phyloP scores from a whole-genome alignment of 208 protist genomes.

The Leishmania tarentolae region DNA sequence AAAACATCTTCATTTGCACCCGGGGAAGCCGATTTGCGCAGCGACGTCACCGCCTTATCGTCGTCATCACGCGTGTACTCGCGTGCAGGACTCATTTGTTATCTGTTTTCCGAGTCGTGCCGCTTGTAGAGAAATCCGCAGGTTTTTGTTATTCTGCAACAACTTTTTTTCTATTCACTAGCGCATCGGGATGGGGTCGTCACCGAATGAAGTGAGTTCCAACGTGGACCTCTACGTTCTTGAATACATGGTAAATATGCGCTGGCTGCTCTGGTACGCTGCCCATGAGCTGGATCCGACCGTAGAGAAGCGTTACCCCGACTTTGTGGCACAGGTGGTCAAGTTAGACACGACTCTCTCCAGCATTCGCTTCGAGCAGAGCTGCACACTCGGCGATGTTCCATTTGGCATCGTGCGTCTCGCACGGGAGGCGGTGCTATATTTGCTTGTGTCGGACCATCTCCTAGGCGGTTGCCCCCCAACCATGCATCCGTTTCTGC shows the following conservation, averaged over 20 bases:
- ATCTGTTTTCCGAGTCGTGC: not conserved
- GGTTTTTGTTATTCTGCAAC: not conserved
- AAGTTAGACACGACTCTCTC: conserved; percentile 30
- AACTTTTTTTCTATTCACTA: not conserved
- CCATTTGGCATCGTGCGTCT: conserved; percentile 49
- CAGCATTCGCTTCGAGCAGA: conserved; percentile 22
- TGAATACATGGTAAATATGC: conserved; percentile 72
- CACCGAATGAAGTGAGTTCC: not conserved
- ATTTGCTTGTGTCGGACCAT: conserved; percentile 73
- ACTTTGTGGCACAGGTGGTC: conserved; percentile 22
- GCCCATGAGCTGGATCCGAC: conserved; percentile 44
- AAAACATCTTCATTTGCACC: not conserved
- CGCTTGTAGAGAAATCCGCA: not conserved
- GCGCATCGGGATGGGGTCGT: conserved; percentile 9
- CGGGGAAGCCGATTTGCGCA: not conserved
- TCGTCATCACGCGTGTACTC: not conserved
- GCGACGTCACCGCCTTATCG: not conserved
- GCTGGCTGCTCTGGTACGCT: conserved; percentile 65
- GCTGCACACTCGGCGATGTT: conserved; percentile 38
- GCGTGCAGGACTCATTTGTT: not conserved
- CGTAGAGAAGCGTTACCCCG: conserved; percentile 51
- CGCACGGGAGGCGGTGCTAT: conserved; percentile 48
- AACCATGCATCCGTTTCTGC: conserved; percentile 78
- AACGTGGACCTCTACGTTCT: conserved; percentile 41
- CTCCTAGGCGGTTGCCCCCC: conserved; percentile 70